phyloP scores from a whole-genome alignment of 2,329 filamentous ascomycete genomes.

The Apiospora sp. region DNA sequence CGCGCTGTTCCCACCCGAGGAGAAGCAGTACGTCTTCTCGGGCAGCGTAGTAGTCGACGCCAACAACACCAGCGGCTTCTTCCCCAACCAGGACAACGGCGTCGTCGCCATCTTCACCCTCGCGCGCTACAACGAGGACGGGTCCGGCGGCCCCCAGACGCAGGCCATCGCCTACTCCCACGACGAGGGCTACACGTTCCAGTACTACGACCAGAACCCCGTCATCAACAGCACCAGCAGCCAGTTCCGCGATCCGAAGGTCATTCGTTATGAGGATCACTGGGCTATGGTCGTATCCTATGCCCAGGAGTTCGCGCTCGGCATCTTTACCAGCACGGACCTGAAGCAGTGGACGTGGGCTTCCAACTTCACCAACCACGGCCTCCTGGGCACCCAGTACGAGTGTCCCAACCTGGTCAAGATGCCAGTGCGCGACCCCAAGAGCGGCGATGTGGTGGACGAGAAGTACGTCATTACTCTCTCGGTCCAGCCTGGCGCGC shows the following conservation, averaged over 20 bases:
- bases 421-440: conserved; percentile 53
- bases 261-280: conserved; percentile 62
- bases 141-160: conserved; percentile 52
- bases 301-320: conserved; percentile 62
- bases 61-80: conserved; percentile 73
- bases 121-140: conserved; percentile 45
- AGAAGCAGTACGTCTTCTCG: conserved; percentile 56
- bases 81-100: conserved; percentile 65
- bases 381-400: conserved; percentile 63
- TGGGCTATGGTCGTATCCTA: conserved; percentile 69
- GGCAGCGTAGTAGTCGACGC: conserved; percentile 66
- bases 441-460: conserved; percentile 40
- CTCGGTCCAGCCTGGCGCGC: conserved; percentile 65
- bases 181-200: conserved; percentile 69
- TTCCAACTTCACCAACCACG: conserved; percentile 64
- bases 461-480: conserved; percentile 56
- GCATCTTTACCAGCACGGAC: conserved; percentile 68
- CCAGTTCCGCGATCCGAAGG: conserved; percentile 72
- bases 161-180: conserved; percentile 69
- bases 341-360: conserved; percentile 65
- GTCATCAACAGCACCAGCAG: conserved; percentile 62
- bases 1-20: conserved; percentile 60
- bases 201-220: conserved; percentile 66
- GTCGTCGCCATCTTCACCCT: conserved; percentile 66
- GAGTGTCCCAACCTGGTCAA: conserved; percentile 70